A percentile compares a stretch with the other conserved stretches of the same genome.
Evolutionary conservation across 176 grass and related monocot species (phyloP).

Genomic region (Aegilops longissima): DNA sequence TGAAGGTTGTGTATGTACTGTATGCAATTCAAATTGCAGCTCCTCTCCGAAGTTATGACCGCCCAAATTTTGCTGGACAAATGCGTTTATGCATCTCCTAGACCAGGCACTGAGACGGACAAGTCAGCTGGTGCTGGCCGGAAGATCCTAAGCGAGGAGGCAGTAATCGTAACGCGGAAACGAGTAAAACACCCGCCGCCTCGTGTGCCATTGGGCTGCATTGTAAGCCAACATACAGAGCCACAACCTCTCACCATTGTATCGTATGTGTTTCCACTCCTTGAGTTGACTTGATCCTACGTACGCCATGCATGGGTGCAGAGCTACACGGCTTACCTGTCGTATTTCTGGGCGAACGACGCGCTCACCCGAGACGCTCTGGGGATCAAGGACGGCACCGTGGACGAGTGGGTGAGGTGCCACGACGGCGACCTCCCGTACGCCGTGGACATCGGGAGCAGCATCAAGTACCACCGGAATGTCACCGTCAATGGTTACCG

Average conservation of each 20-base stretch:
- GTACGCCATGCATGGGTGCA: neutral
- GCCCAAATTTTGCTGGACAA: conserved; percentile 33
- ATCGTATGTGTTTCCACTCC: neutral
- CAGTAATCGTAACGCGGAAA: neutral
- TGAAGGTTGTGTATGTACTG: neutral
- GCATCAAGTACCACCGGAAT: conserved; percentile 39
- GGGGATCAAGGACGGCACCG: conserved; percentile 46
- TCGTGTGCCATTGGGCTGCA: conserved; percentile 28
- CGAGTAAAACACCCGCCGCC: conserved; percentile 18
- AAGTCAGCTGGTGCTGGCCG: neutral
- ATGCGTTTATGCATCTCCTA: conserved; percentile 33
- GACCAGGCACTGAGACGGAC: neutral
- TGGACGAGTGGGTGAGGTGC: conserved; percentile 50
- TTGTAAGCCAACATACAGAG: conserved; percentile 18
- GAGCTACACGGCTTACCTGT: conserved; percentile 44
- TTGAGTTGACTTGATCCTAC: neutral
- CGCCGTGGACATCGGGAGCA: neutral
- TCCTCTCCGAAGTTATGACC: neutral
- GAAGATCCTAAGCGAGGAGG: conserved; percentile 23
- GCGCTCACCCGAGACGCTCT: conserved; percentile 30
- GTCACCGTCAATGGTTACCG: conserved; percentile 41
- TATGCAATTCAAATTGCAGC: conserved; percentile 21
- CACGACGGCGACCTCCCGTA: conserved; percentile 20
- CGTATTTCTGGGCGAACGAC: conserved; percentile 59
- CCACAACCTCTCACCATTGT: neutral